Percentiles rank a stretch among this genome's conserved stretches.
Evolutionary conservation across 2,329 filamentous ascomycete species (phyloP).

Genomic region (Rhynchosporium agropyri): DNA sequence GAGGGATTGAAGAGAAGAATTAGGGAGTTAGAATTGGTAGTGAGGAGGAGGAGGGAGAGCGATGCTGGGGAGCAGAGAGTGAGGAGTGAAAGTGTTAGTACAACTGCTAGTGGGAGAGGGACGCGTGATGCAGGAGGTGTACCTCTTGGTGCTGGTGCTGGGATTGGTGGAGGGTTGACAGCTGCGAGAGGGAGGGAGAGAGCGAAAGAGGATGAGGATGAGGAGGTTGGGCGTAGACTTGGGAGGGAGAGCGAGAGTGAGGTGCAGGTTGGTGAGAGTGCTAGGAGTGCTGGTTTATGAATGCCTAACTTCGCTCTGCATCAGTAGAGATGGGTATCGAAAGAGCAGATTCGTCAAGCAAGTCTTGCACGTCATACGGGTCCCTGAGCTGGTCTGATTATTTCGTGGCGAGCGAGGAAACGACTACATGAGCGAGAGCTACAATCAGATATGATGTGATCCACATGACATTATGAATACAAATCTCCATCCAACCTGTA

Average conservation of each 20-base stretch:
- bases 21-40: conserved; percentile 60
- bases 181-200: conserved; percentile 35
- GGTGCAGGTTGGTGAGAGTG: conserved; percentile 63
- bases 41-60: conserved; percentile 43
- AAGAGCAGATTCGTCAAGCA: background rate
- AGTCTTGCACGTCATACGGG: too few relatives aligned
- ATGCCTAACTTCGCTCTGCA: too few relatives aligned
- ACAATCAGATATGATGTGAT: too few relatives aligned
- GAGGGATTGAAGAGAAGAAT: conserved; percentile 62
- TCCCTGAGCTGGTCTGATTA: too few relatives aligned
- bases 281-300: conserved; percentile 50
- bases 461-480: too few relatives aligned
- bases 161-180: background rate
- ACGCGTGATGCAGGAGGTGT: conserved; percentile 42
- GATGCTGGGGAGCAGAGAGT: conserved; percentile 44
- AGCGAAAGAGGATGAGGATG: conserved; percentile 45
- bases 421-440: too few relatives aligned
- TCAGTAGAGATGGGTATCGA: background rate
- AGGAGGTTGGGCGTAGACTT: conserved; percentile 6
- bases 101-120: conserved; percentile 52
- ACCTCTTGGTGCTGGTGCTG: background rate
- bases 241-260: conserved; percentile 51
- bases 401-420: too few relatives aligned
- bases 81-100: conserved; percentile 56
- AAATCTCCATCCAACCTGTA: too few relatives aligned